Conservation (phyloP, 495 filamentous ascomycete genomes). For the Talaromyces stipitatus region DNA sequence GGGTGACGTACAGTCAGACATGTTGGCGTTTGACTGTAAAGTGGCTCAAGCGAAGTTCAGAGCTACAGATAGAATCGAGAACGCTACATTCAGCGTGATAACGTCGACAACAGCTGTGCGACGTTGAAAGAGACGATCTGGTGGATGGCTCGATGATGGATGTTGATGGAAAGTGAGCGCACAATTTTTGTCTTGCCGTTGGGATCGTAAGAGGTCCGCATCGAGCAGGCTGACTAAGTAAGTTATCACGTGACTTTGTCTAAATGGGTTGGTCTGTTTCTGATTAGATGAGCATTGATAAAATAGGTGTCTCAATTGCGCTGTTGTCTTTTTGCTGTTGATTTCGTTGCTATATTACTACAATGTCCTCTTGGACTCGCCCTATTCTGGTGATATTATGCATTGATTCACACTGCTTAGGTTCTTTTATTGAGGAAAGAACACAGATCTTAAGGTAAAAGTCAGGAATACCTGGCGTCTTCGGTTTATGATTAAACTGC, state of each 20-base stretch:
- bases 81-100: constrained; percentile 5
- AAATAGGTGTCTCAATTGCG: no score
- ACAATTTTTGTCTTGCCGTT: constrained; percentile 5
- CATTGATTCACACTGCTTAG: no score
- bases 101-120: constrained; percentile 1
- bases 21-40: constrained; percentile 20
- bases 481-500: constrained; percentile 2
- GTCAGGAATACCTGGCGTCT: not conserved
- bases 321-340: no score
- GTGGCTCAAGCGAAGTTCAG: constrained; percentile 2
- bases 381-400: no score
- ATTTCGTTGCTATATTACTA: no score
- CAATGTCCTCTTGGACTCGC: no score
- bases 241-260: constrained; percentile 1
- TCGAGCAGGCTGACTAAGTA: not conserved
- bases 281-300: no score
- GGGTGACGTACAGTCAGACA: constrained; percentile 52
- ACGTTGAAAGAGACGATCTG: not conserved
- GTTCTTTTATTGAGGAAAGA: no score
- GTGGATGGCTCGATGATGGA: not conserved
- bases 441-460: not conserved
- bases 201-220: not conserved
- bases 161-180: not conserved
- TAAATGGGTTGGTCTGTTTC: no score
- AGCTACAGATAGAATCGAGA: not conserved